Conservation (phyloP, 176 grass and related monocot species). For the Phoenix roebelenii region DNA sequence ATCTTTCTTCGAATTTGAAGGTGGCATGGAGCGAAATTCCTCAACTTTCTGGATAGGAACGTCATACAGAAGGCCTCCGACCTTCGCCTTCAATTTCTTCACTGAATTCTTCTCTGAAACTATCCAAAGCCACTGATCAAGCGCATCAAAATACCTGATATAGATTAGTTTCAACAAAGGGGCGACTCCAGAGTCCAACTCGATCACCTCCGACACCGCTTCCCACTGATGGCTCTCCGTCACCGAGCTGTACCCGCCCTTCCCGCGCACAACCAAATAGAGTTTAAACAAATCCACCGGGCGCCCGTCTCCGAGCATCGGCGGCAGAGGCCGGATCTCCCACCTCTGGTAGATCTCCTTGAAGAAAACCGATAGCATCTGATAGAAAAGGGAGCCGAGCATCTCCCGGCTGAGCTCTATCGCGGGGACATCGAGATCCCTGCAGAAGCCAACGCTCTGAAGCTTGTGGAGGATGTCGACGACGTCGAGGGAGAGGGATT, state of each 20-base stretch:
- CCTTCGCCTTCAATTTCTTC: background rate
- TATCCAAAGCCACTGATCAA: constrained; percentile 42
- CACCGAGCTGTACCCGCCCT: constrained; percentile 27
- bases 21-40: background rate
- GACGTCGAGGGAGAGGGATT: background rate
- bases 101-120: constrained; percentile 3
- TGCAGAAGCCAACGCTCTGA: constrained; percentile 43
- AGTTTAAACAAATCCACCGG: constrained; percentile 40
- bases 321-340: constrained; percentile 30
- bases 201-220: constrained; percentile 25
- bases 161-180: constrained; percentile 41
- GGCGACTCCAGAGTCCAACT: constrained; percentile 17
- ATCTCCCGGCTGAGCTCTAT: constrained; percentile 13
- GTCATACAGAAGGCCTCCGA: background rate
- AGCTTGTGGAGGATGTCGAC: constrained; percentile 42
- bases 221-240: constrained; percentile 23
- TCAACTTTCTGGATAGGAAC: background rate
- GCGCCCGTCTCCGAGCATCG: constrained; percentile 20
- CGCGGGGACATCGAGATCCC: constrained; percentile 19
- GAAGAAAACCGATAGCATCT: constrained; percentile 35
- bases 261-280: constrained; percentile 28
- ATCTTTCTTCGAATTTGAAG: constrained; percentile 12
- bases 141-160: constrained; percentile 39
- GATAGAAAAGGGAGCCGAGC: constrained; percentile 23
- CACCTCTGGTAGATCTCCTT: constrained; percentile 27